A percentile compares a stretch with the other conserved stretches of the same genome.
Evolutionary conservation across 345 rosid genomes (phyloP).

Genomic region (Schrenkiella parvula): DNA sequence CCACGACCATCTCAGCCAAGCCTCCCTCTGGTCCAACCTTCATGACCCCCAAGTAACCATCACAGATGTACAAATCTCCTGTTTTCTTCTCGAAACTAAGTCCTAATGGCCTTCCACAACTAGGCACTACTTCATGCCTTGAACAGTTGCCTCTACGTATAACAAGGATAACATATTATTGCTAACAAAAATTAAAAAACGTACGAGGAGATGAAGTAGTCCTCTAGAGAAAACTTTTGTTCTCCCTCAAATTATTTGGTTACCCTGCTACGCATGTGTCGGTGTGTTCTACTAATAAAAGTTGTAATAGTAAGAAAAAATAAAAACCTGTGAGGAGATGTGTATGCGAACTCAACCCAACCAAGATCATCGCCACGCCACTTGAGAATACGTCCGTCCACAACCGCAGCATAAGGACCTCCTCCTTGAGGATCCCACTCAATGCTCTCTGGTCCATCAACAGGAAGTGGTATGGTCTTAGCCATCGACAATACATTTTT

Average conservation of each 20-base stretch:
- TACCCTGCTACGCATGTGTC: background rate
- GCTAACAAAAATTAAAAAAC: no score
- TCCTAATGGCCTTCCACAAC: conserved; percentile 79
- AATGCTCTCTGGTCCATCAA: conserved; percentile 33
- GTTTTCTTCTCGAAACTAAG: conserved; percentile 53
- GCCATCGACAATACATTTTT: conserved; percentile 9
- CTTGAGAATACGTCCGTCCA: conserved; percentile 34
- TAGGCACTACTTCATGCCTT: conserved; percentile 43
- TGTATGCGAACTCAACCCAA: conserved; percentile 37
- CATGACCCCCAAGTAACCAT: conserved; percentile 60
- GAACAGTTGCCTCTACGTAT: conserved; percentile 48
- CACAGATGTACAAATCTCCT: conserved; percentile 75
- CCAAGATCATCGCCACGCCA: conserved; percentile 35
- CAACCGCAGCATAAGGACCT: conserved; percentile 31
- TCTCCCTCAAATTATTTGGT: background rate
- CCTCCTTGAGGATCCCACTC: conserved; percentile 29
- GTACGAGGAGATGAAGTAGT: no score
- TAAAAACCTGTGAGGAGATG: background rate
- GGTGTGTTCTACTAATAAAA: background rate
- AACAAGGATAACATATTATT: background rate
- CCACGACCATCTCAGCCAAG: conserved; percentile 42
- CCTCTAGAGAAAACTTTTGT: no score
- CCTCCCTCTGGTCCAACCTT: conserved; percentile 70
- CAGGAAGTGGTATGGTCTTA: conserved; percentile 27
- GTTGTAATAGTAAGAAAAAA: background rate